Percentiles rank a stretch among this genome's conserved stretches.
These are phyloP conservation scores for Agaricus bisporus DNA, from an alignment of 768 basidiomycete species.

Conservation along the genomic window DNA sequence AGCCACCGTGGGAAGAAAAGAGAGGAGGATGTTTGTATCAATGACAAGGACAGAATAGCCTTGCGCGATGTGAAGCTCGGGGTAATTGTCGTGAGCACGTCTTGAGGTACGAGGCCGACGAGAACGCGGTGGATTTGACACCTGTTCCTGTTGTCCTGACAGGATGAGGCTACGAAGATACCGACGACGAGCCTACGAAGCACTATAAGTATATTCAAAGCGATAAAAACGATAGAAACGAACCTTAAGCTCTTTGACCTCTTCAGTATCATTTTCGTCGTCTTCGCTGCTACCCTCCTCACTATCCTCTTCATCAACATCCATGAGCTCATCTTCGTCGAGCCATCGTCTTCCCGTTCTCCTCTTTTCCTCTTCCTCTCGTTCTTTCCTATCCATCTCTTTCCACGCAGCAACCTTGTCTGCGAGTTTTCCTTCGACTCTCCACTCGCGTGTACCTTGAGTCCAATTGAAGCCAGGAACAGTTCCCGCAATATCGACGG, in stretches of 20 bases:
- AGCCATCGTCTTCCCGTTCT: constrained; percentile 55
- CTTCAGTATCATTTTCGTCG: constrained; percentile 63
- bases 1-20: constrained; percentile 67
- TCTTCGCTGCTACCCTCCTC: constrained; percentile 47
- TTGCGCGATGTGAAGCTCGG: constrained; percentile 53
- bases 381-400: constrained; percentile 61
- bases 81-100: constrained; percentile 25
- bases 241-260: constrained; percentile 81
- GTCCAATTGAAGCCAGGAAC: constrained; percentile 76
- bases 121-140: constrained; percentile 21
- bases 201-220: constrained; percentile 13
- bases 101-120: constrained; percentile 21
- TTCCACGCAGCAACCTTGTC: constrained; percentile 68
- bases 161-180: constrained; percentile 68
- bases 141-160: constrained; percentile 29
- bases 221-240: constrained; percentile 12
- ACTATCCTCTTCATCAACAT: constrained; percentile 55
- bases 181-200: constrained; percentile 58
- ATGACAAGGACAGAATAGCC: constrained; percentile 90
- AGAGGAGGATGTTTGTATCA: constrained; percentile 93
- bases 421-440: constrained; percentile 55
- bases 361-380: constrained; percentile 63
- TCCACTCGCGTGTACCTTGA: constrained; percentile 55
- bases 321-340: constrained; percentile 57
- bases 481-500: constrained; percentile 55